Evolutionary conservation across 306 rosid genomes (phyloP), one percentile per base, ranked within the genome.

Genomic region (Trifolium pratense): DNA sequence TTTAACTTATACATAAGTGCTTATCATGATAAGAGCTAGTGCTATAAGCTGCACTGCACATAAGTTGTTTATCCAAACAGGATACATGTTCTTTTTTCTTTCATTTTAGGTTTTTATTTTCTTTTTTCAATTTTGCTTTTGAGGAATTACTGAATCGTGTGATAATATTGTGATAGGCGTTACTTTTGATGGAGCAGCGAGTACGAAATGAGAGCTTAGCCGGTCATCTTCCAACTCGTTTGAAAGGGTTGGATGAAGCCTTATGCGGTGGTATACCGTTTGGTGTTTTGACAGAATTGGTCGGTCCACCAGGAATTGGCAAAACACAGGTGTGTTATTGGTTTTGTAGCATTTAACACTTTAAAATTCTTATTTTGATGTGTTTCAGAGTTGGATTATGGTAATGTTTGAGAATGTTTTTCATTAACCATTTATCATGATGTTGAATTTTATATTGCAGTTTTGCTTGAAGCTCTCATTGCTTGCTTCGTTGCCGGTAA

Each of bases 241-340:
- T 93, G 83, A 89, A 83, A 74, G 98, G 98, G 16, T 78, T 94
- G 77, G 98, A 94, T 71, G 88, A 87, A 40, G 96, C 97, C 64
- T 87, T 94, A 66, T 87, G 85, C 13, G 98, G 98, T 49, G 97
- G 98, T 25, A 68, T 91, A 53, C 98, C 98, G 0, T 91, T 91
- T 60, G 97, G 97, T 79, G 94, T 87, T 78, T 68, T 94, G 78
- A 94, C 98, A 0, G 98, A 94, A 88, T 90, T 91, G 68, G 98
- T 94, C 80, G 98, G 97, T 77, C 97, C 98, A 16, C 90, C 98
- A 37, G 97, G 97, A 75, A 87, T 91, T 60, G 98, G 96, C 37
- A 91, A 94, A 84, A 94, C 98, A 25, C 97, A 94, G 84, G 97
- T 86, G 70, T 62, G 14, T 39, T 75, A 10, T 37, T 53, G 52